Percentiles rank a stretch among this genome's conserved stretches.
Evolutionary conservation across 192 early-diverging fungal genomes (phyloP).

Genomic region (Obelidium mucronatum): DNA sequence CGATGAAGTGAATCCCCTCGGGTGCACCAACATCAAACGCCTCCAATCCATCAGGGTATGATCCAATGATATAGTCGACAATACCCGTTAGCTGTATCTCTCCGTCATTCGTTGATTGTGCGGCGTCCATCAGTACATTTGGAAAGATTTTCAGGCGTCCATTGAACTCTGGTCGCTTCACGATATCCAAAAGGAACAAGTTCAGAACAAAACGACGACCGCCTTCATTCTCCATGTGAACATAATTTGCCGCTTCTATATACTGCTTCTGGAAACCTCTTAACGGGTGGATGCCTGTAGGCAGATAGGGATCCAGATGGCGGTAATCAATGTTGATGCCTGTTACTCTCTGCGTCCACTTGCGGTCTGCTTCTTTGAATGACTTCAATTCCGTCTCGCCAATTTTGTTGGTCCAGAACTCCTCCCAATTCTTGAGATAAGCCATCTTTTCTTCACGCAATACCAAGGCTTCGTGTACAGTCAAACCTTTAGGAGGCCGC

Average conservation of each 20-base stretch:
- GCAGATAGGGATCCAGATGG: constrained; percentile 1
- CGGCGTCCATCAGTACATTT: constrained; percentile 20
- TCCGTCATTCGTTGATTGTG: no score
- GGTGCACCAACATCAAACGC: constrained; percentile 40
- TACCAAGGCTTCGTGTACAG: no score
- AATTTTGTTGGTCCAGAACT: not conserved
- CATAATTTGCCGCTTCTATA: constrained; percentile 9
- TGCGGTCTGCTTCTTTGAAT: constrained; percentile 27
- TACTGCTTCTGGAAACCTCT: constrained; percentile 20
- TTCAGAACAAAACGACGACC: constrained; percentile 44
- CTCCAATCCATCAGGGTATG: constrained; percentile 33
- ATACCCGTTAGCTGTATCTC: constrained; percentile 26
- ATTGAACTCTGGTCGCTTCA: constrained; percentile 29
- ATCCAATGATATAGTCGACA: constrained; percentile 43
- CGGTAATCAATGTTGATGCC: constrained; percentile 19
- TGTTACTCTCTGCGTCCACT: constrained; percentile 32
- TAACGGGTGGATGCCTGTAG: constrained; percentile 10
- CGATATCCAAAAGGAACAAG: constrained; percentile 36
- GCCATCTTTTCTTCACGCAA: not conserved
- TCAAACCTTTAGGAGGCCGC: no score
- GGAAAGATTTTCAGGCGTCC: constrained; percentile 33
- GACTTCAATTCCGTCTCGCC: not conserved
- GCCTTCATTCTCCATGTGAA: constrained; percentile 32
- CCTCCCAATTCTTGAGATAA: constrained; percentile 19
- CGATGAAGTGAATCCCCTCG: constrained; percentile 42